Base-by-base conservation (phyloP, 768 basidiomycete genomes). In the Boletus rubropictus region DNA sequence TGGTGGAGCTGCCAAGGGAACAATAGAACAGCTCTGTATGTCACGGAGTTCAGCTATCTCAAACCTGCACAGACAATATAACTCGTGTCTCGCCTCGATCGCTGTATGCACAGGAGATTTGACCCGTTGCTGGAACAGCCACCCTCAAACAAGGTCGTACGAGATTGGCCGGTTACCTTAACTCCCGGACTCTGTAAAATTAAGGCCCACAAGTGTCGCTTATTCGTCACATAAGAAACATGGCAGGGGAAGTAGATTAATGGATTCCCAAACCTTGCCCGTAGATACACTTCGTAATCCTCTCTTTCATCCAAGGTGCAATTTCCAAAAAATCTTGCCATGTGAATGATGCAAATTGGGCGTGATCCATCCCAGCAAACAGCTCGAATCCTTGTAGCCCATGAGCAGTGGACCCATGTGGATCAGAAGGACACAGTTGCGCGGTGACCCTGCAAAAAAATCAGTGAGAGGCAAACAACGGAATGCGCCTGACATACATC, bases 271-370 rank as follows among this genome's bases (percentile, higher is more conserved):
- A 69, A n/a, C 87, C 85, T 41, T 77, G 74, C 1, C 88, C 89
- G 48, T 80, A 73, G 50, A 89, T 81, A 57, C 71, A 76, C 58
- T 72, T 81, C 25, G 80, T 76, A 47, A 87, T 73, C 46, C 70
- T 71, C 44, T 81, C 77, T 48, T 82, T 75, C 70, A 90, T 76
- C 89, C 89, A 90, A 3, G 86, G 89, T 32, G 88, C 84, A 48
- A 89, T 78, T 27, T 79, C 74, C 60, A 73, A 72, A 32, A 91
- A 66, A 61, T 90, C 89, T 17, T 69, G 67, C 80, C 80, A 84
- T 0, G 74, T 75, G 49, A 90, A 80, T 10, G 86, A 87, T 7
- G 78, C 79, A 60, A 82, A 89, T 40, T 82, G 84, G 15, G 69
- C 70, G 34, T 79, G 69, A 40, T 77, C 72, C 4, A 72, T 58